Conservation (phyloP, 164 flowering plant genomes). For the Warburgia ugandensis region DNA sequence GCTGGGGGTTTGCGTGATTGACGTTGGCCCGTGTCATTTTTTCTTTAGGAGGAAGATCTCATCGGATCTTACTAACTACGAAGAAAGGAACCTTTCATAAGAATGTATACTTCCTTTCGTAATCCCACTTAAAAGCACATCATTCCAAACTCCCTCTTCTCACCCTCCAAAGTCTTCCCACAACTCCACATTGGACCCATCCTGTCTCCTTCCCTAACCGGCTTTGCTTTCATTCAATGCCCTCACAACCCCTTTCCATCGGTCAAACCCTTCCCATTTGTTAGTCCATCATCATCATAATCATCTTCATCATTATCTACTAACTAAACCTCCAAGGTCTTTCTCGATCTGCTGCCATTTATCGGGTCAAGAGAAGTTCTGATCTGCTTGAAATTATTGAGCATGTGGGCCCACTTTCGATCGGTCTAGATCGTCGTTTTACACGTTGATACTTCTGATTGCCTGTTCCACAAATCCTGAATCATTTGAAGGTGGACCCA, state of each 20-base stretch:
- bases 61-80: conserved; percentile 65
- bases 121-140: conserved; percentile 25
- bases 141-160: conserved; percentile 14
- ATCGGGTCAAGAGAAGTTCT: too few species aligned
- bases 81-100: conserved; percentile 14
- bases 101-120: conserved; percentile 10
- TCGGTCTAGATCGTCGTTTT: too few species aligned
- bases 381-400: too few species aligned
- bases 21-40: conserved; percentile 31
- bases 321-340: too few species aligned
- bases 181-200: conserved; percentile 51
- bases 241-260: background rate
- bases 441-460: too few species aligned
- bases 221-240: conserved; percentile 13
- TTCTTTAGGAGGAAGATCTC: conserved; percentile 32
- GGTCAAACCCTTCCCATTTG: background rate
- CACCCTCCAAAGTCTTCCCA: conserved; percentile 47
- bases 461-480: too few species aligned
- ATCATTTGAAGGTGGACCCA: too few species aligned
- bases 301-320: too few species aligned
- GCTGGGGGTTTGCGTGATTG: conserved; percentile 64
- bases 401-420: too few species aligned
- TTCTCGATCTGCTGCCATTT: too few species aligned
- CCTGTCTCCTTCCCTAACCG: conserved; percentile 27
- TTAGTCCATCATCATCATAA: too few species aligned